Base-by-base conservation (phyloP, 805 yeast species). In the Diddensiella caesifluorescens region DNA sequence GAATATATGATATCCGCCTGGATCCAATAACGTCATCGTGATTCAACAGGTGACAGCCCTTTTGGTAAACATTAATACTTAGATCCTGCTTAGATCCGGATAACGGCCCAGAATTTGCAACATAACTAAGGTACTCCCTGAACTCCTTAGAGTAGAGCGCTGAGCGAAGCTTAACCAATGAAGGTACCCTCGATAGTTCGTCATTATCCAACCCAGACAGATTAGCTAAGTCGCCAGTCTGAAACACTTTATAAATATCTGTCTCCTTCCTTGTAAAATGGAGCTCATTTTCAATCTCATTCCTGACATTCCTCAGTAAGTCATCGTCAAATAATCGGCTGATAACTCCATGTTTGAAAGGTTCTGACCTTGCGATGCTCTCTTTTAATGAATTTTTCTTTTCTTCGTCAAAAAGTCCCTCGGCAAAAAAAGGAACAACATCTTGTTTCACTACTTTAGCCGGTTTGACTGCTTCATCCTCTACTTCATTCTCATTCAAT, bases 11-110 rank as follows among this genome's bases (percentile, higher is more conserved):
- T 22, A 92, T 89, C 45, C 97, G 70, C 59, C 99, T 71, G 1
- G 95, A 80, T 1, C 97, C 98, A 59, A 92, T 92, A 23, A 92
- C 98, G 61, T 92, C 99, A 64, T 92, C 99, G 60, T 92, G 99
- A 3, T 95, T 87, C 48, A 92, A 69, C 44, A 92, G 68, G 64
- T 92, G 99, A 57, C 97, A 92, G 1, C 96, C 94, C 54, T 86
- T 84, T 37, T 83, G 81, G 61, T 92, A 92, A 2, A 94, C 80
- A 58, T 92, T 90, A 51, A 92, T 77, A 47, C 94, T 81, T 80
- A 92, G 81, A 59, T 92, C 99, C 27, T 94, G 88, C 60, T 87
- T 86, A 29, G 72, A 54, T n/a, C 96, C 97, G 51, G 95, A 83
- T 34, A 92, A 65, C 48, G 86, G 83, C 0, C 97, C 98, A 50